Evolutionary conservation across 441 rosid species (phyloP), one percentile per base, ranked within the genome.

Genomic region (Syzygium syzygioides): DNA sequence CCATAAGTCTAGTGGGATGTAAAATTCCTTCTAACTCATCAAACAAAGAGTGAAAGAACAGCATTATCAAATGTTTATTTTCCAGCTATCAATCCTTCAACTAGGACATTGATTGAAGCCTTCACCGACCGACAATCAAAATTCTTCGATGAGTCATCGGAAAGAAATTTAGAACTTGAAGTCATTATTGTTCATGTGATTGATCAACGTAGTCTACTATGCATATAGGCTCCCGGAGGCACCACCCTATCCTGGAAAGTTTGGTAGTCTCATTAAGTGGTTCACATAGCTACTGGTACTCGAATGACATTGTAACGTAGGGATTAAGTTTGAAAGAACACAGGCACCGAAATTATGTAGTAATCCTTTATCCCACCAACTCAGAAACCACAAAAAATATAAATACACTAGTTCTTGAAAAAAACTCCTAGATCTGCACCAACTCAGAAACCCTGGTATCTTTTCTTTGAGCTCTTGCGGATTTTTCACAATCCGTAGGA

Each of bases 11-110:
- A 59, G 1, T 11, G 64, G 26, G 10, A 59, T 59, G 0, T 11
- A 59, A 26, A 59, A 59, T 26, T 59, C 30, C 64, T 59, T 59
- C 62, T 4, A 10, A 12, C 62, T 0, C n/a, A 57, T 57, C 62
- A 25, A 57, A 57, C 62, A 57, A 45, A 57, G 0, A 57, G 14
- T 11, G 62, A 11, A 57, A 57, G 62, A 25, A 57, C 62, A 11
- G 28, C 6, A 23, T 0, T 0, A 23, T 57, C 6, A 25, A 0
- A 25, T 57, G 62, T n/a, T 57, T 57, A 57, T 57, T 14, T 57
- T 57, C 0, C 64, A 59, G 9, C 2, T 26, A n/a, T 26, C 26
- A 26, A 1, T 59, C 2, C 15, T 59, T 59, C 3, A 59, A 2
- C 14, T 26, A 59, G 64, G 64, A 59, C 1, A 59, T 7, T 59